Evolutionary conservation across 2,329 filamentous ascomycete species (phyloP).

Genomic region (Cucurbitaria berberidis): DNA sequence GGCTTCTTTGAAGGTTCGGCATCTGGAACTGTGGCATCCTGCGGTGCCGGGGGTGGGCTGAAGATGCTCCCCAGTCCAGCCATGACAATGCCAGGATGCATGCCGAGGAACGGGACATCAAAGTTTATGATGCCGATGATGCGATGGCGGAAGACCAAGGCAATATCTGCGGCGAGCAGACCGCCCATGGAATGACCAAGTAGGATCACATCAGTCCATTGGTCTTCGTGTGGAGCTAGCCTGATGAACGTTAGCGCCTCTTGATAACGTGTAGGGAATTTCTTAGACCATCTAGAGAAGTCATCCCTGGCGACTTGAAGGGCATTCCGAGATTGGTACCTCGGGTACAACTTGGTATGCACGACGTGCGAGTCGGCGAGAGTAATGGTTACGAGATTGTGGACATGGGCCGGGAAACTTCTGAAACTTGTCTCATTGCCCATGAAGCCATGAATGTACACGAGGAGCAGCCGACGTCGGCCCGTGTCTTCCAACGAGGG

Average conservation of each 20-base stretch:
- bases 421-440: conserved; percentile 86
- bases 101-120: conserved; percentile 84
- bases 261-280: neutral
- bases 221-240: conserved; percentile 77
- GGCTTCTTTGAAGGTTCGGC: conserved; percentile 24
- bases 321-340: conserved; percentile 76
- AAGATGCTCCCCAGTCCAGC: conserved; percentile 83
- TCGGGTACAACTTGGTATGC: conserved; percentile 84
- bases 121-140: conserved; percentile 83
- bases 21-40: conserved; percentile 27
- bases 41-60: conserved; percentile 49
- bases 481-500: conserved; percentile 36
- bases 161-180: conserved; percentile 79
- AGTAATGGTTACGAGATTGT: conserved; percentile 71
- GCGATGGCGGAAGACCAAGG: conserved; percentile 74
- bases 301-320: conserved; percentile 78
- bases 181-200: conserved; percentile 92
- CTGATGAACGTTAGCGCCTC: conserved; percentile 44
- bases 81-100: conserved; percentile 86
- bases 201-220: conserved; percentile 77
- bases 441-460: conserved; percentile 92
- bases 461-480: conserved; percentile 68
- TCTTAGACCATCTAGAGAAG: conserved; percentile 73
- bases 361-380: conserved; percentile 77
- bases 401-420: conserved; percentile 86